Evolutionary conservation across 352 stramenopile species (phyloP), one percentile per base, ranked within the genome.

Genomic region (Phytophthora brassicae): DNA sequence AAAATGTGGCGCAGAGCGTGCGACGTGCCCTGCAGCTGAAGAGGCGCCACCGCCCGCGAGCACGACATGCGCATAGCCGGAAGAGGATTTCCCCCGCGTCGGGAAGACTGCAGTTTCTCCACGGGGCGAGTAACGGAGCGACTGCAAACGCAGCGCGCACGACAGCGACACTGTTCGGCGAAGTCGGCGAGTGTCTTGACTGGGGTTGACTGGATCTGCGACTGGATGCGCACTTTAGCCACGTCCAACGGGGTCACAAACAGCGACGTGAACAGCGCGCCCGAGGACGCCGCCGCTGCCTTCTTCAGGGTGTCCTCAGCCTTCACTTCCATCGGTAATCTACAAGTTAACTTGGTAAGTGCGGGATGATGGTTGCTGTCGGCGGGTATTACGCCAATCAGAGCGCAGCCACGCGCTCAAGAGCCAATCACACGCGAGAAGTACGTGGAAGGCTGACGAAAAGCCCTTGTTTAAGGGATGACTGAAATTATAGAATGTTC

Each of bases 181-280:
- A 64, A 60, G 20, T 70, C 60, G 13, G 16, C 14, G 14, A 70
- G 55, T 51, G 60, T 33, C 45, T 62, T 70, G 19, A 29, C 26
- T 6, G 45, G 13, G n/a, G 41, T 7, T n/a, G 42, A 60, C 20
- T 72, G 70, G 35, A 89, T 71, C 67, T 94, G 84, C 22, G 84
- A 76, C 65, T 94, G 85, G 36, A 94, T 77, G 31, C 85, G 85
- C 43, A 92, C 82, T 54, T 94, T 94, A 43, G 77, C 85, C 28
- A 94, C 85, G 56, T 94, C 85, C 38, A 94, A 51, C n/a, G 85
- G 85, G 33, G 81, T 94, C 29, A 91, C 81, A 56, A 94, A 92
- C n/a, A 94, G 67, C 57, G 84, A 94, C 62, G 84, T 91, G 29
- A 92, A 56, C 31, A 92, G 67, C 44, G 83, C 84, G 36, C 84